Evolutionary conservation across 2,329 filamentous ascomycete species (phyloP), one percentile per base, ranked within the genome.

Genomic region (Lasiodiplodia gonubiensis): DNA sequence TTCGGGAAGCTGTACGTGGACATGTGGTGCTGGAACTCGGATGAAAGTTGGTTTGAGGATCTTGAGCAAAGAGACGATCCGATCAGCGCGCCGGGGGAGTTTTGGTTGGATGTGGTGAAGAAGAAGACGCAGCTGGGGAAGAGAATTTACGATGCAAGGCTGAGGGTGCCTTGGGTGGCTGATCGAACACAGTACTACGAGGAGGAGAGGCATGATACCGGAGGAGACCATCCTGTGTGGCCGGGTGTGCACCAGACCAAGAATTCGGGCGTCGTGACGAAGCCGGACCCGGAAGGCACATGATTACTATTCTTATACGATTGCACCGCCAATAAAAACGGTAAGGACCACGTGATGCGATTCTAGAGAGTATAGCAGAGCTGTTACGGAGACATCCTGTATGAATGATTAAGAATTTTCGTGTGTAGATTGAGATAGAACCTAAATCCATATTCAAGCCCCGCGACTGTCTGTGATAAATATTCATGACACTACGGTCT

Each of bases 21-120:
- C 11, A 2, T 59, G 12, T 66, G 61, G 52, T 37, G 25, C 18
- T 60, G 67, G 67, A 18, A 21, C 3, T 30, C 42, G 12, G 16
- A 57, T 37, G 16, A n/a, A 4, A 18, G 4, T 10, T 68, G 67
- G 67, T 55, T 55, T n/a, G 37, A 55, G 35, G 63, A 65, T 10
- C 18, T 60, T 16, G 37, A 60, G 25, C 23, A 25, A 5, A n/a
- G 39, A 16, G 57, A 60, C 12, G 57, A 60, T 16, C 23, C 39
- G 3, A 12, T 30, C 14, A 33, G 25, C 2, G 57, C 57, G 23
- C 57, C 57, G 18, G 57, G 39, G 2, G 39, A 14, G 23, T 60
- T 60, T 18, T 60, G 57, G 57, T 4, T 60, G 39, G 57, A 60
- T 48, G 57, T 60, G 4, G 5, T 37, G 3, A 60, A 48, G 39